Conservation (phyloP, 2,329 filamentous ascomycete genomes). For the Fusarium lyarnte region DNA sequence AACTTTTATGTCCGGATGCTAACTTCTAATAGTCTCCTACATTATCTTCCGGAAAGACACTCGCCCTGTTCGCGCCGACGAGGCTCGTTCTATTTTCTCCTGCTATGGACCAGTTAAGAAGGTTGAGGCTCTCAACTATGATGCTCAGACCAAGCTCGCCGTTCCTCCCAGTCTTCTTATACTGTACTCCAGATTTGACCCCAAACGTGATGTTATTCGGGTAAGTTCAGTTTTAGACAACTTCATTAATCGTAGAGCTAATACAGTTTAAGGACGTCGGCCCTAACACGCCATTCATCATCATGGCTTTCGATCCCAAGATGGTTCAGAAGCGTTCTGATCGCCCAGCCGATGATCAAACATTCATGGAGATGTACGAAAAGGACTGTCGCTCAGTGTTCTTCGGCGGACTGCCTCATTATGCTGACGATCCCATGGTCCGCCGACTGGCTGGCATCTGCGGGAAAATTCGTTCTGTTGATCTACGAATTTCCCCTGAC, state of each 20-base stretch:
- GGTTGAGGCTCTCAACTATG: slow-evolving; percentile 48
- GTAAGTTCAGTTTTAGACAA: slow-evolving; percentile 49
- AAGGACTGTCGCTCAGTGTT: slow-evolving; percentile 59
- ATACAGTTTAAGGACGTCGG: neutral
- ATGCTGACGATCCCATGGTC: slow-evolving; percentile 50
- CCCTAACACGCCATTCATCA: neutral
- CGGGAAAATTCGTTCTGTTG: slow-evolving; percentile 48
- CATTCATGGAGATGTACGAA: slow-evolving; percentile 49
- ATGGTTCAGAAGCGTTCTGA: slow-evolving; percentile 9
- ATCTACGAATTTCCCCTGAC: slow-evolving; percentile 6
- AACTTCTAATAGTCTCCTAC: slow-evolving; percentile 56
- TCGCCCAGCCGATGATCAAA: slow-evolving; percentile 1
- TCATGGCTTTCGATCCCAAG: slow-evolving; percentile 24
- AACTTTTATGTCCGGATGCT: slow-evolving; percentile 22
- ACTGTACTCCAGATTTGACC: slow-evolving; percentile 62
- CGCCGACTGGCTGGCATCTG: slow-evolving; percentile 49
- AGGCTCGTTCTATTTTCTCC: slow-evolving; percentile 56
- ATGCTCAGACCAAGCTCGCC: slow-evolving; percentile 47
- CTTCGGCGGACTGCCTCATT: slow-evolving; percentile 56
- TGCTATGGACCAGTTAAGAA: slow-evolving; percentile 56
- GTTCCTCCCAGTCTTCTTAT: slow-evolving; percentile 56
- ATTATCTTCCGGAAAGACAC: slow-evolving; percentile 55
- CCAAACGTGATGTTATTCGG: slow-evolving; percentile 58
- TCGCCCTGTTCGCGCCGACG: slow-evolving; percentile 50
- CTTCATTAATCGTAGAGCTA: neutral